These are phyloP conservation scores for Daldinia loculata DNA, from an alignment of 495 filamentous ascomycete species.

Conservation along the genomic window DNA sequence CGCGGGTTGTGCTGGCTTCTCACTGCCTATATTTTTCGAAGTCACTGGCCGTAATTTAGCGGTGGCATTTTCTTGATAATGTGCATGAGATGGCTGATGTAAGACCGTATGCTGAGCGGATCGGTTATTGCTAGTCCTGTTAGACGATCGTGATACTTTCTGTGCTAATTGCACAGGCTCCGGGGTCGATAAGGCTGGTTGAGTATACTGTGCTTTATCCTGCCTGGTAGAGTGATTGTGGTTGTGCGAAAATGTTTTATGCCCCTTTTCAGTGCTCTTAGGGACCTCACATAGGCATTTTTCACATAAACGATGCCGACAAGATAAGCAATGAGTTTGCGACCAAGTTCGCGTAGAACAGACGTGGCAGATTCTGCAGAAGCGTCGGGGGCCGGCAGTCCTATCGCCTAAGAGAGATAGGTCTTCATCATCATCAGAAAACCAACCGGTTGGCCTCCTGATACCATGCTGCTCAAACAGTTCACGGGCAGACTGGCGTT, in stretches of 20 bases:
- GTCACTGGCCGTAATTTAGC: neutral
- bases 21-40: neutral
- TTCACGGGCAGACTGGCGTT: constrained; percentile 43
- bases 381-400: constrained; percentile 38
- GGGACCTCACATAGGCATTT: constrained; percentile 44
- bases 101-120: neutral
- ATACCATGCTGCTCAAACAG: constrained; percentile 50
- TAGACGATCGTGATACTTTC: neutral
- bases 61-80: neutral
- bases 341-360: constrained; percentile 48
- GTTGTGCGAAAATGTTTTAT: constrained; percentile 23
- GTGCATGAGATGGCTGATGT: neutral
- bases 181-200: neutral
- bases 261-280: constrained; percentile 26
- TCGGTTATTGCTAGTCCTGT: neutral
- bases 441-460: constrained; percentile 50
- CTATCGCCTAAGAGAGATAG: constrained; percentile 46
- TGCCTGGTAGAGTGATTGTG: constrained; percentile 7
- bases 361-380: constrained; percentile 50
- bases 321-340: constrained; percentile 48
- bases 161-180: neutral
- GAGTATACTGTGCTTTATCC: constrained; percentile 1
- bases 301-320: constrained; percentile 50
- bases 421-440: constrained; percentile 51
- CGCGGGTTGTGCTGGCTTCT: neutral